Base-by-base conservation (phyloP, 2,329 filamentous ascomycete species). In the Ambrosiella cleistominuta region DNA sequence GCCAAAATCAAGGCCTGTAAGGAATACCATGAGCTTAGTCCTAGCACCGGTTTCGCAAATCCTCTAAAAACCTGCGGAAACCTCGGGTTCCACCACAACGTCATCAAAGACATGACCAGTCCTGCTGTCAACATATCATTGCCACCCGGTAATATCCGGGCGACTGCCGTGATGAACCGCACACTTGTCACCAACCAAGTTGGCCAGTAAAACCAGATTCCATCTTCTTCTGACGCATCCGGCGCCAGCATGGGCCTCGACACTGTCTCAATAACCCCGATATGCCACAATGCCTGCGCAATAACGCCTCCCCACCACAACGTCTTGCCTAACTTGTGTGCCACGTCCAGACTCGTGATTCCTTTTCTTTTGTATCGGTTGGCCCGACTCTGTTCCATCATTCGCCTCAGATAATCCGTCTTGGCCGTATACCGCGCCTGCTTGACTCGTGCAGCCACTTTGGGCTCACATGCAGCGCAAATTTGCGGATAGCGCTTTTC, bases 401-500 rank as follows among this genome's bases (percentile, higher is more conserved):
- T 82, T 61, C 85, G 79, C 55, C 84, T 77, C 38, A 94, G 69
- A 62, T 88, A 79, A 64, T 94, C 88, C n/a, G 86, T 85, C 69
- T 88, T 87, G 36, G 89, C 89, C 38, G 82, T 85, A 66, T 95
- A 95, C 7, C 80, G 83, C 0, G 87, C 82, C 63, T 81, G 75
- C 19, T 79, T 76, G 56, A 96, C 81, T 61, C 82, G 78, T 40
- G 77, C 72, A 62, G 84, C 79, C 19, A 91, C 90, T 61, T 75
- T 80, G 5, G 83, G 85, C 62, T 86, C 85, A 69, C 93, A 98
- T 51, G 80, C 74, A 62, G 78, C 78, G 71, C 93, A 98, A 60
- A 95, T 84, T 66, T 93, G 88, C 0, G 93, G 93, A 66, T 96
- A 97, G 54, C 85, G 79, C 64, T 81, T 75, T 71, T 96, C 90